phyloP scores from a whole-genome alignment of 169 alveolate genomes.

The Besnoitia besnoiti region DNA sequence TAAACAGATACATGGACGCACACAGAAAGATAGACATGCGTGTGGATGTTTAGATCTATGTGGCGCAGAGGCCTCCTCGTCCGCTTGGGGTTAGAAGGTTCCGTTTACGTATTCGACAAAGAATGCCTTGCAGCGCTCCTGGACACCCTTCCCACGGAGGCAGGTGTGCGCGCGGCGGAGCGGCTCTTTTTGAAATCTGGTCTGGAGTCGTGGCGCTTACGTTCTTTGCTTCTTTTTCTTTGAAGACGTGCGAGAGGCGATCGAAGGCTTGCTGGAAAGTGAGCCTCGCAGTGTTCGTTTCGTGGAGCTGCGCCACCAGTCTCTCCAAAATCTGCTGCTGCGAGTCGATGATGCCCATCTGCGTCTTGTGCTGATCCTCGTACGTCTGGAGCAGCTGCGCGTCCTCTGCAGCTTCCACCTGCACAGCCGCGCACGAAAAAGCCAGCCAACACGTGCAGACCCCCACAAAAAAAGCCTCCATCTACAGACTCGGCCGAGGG shows the following conservation, averaged over 20 bases:
- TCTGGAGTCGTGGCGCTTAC: not conserved
- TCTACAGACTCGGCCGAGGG: too few relatives aligned
- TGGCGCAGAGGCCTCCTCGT: too few relatives aligned
- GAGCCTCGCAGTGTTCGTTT: not conserved
- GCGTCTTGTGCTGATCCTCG: not conserved
- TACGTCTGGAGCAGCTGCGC: constrained; percentile 16
- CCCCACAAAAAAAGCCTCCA: too few relatives aligned
- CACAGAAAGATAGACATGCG: not conserved
- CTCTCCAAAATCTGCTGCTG: not conserved
- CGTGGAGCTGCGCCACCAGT: not conserved
- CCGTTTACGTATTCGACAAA: too few relatives aligned
- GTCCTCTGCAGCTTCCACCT: constrained; percentile 5
- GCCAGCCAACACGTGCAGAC: too few relatives aligned
- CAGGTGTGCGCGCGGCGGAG: not conserved
- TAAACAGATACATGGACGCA: not conserved
- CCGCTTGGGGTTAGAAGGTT: too few relatives aligned
- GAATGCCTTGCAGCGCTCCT: too few relatives aligned
- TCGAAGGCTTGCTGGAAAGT: constrained; percentile 33
- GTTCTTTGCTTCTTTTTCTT: constrained; percentile 20
- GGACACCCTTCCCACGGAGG: not conserved
- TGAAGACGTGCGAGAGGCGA: not conserved
- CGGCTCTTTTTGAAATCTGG: not conserved
- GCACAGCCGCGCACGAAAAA: too few relatives aligned
- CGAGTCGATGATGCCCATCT: not conserved
- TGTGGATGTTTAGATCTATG: too few relatives aligned